phyloP scores from a whole-genome alignment of 2,329 filamentous ascomycete genomes.

The Tolypocladium tropicale region DNA sequence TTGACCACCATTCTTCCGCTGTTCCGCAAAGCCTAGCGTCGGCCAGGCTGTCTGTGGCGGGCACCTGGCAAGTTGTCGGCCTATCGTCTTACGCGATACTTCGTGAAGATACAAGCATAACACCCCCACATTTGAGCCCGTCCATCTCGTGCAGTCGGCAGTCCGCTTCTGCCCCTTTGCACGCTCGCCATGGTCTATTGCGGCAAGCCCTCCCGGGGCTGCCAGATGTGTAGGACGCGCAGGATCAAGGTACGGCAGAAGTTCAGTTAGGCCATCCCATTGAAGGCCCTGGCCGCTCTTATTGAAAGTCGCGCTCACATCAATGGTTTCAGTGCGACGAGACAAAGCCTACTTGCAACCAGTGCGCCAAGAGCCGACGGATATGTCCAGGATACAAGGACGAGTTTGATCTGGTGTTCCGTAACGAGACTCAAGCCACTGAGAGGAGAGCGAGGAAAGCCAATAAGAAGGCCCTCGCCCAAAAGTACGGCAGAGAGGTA shows the following conservation, averaged over 20 bases:
- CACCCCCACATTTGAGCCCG: not conserved
- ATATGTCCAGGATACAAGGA: conserved; percentile 59
- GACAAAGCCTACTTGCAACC: conserved; percentile 53
- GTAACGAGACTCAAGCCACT: conserved; percentile 61
- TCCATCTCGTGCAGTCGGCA: not conserved
- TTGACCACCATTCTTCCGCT: not conserved
- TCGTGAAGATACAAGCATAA: too few relatives aligned
- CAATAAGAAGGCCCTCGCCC: conserved; percentile 33
- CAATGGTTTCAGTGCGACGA: conserved; percentile 47
- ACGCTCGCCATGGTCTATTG: conserved; percentile 48
- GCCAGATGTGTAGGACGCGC: conserved; percentile 63
- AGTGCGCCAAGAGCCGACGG: conserved; percentile 53
- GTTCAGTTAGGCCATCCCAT: not conserved
- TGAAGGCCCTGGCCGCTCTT: not conserved
- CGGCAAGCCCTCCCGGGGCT: conserved; percentile 57
- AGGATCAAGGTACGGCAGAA: conserved; percentile 53
- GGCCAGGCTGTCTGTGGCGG: too few relatives aligned
- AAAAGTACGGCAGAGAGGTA: conserved; percentile 20
- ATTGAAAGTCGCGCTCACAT: not conserved
- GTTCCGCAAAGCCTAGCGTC: too few relatives aligned
- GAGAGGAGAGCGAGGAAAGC: conserved; percentile 50
- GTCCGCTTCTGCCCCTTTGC: not conserved
- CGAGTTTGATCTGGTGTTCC: conserved; percentile 62
- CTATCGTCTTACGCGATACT: not conserved
- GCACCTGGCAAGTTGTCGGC: not conserved